Base-by-base conservation (phyloP, 2,329 filamentous ascomycete species). In the Amphichorda felina region DNA sequence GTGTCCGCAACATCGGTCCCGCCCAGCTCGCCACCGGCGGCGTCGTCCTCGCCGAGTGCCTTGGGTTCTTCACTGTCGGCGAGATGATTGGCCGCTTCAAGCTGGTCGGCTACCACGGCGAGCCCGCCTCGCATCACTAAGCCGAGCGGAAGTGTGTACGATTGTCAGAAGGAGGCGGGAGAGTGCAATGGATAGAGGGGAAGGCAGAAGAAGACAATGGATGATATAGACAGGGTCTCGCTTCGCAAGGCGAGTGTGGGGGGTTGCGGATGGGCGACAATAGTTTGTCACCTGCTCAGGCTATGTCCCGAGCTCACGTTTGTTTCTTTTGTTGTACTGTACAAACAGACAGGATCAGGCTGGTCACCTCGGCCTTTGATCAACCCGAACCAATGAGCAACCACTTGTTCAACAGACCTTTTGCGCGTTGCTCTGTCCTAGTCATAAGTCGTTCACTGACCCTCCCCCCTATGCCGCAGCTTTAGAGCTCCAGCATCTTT, bases 71-170 rank as follows among this genome's bases (percentile, higher is more conserved):
- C 74, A 93, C 88, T 42, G 76, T 96, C 37, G 91, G 91, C 45
- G 88, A 96, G 73, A 96, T 98, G 61, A 79, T 98, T 52, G 91
- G 91, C 52, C 76, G 88, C 54, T 77, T 91, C 68, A 96, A 98
- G 82, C 61, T 98, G 49, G 72, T 98, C 50, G 91, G 91, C 45
- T 98, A 98, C 73, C 75, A 73, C 61, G 82, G 83, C 55, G 75
- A 83, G 57, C 11, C 11, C n/a, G 70, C 70, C 48, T 65, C 68
- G 45, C 72, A 79, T 59, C 75, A 75, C 62, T 75, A 68, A 66
- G 40, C 36, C 43, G 45, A 47, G 11, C 28, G 15, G 27, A n/a
- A 24, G 10, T 6, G 6, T 29, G 27, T 29, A 29, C 27, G 27
- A 29, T 29, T 29, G 7, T 29, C n/a, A 13, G 13, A 16, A n/a